Evolutionary conservation across 805 yeast species (phyloP).

Genomic region (Monosporozyma solicola): DNA sequence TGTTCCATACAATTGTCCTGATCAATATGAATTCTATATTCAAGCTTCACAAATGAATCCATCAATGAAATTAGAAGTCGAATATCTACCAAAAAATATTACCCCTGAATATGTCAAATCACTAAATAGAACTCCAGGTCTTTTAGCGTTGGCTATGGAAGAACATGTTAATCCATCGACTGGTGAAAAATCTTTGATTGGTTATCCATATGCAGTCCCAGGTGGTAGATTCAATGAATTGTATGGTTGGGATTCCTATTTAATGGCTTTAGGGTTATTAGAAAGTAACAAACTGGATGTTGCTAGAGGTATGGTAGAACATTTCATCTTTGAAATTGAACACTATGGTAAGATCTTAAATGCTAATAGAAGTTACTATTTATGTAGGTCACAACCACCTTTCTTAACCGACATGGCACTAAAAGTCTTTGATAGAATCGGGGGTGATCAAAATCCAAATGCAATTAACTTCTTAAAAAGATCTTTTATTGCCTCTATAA

Average conservation of each 20-base stretch:
- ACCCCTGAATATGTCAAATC: conserved; percentile 73
- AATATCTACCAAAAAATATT: conserved; percentile 62
- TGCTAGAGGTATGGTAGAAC: conserved; percentile 85
- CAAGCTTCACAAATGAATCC: conserved; percentile 48
- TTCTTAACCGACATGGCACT: conserved; percentile 89
- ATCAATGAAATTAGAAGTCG: conserved; percentile 56
- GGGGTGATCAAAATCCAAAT: conserved; percentile 38
- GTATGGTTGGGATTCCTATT: conserved; percentile 97
- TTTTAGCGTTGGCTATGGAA: conserved; percentile 70
- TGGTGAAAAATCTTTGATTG: conserved; percentile 43
- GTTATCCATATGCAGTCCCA: conserved; percentile 87
- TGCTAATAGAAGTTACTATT: conserved; percentile 87
- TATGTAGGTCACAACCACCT: conserved; percentile 94
- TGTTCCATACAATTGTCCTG: conserved; percentile 58
- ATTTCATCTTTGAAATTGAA: conserved; percentile 80
- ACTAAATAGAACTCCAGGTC: conserved; percentile 74
- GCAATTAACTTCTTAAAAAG: conserved; percentile 55
- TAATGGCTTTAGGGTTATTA: conserved; percentile 77
- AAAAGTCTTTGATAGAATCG: conserved; percentile 51
- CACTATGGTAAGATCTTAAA: conserved; percentile 89
- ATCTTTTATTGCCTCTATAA: conserved; percentile 70
- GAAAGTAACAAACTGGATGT: conserved; percentile 56
- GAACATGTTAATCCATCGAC: conserved; percentile 41
- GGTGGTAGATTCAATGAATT: conserved; percentile 96
- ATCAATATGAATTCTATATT: conserved; percentile 62